Evolutionary conservation across 257 asterid genomes (phyloP), one percentile per base, ranked within the genome.

Genomic region (Salvia hispanica): DNA sequence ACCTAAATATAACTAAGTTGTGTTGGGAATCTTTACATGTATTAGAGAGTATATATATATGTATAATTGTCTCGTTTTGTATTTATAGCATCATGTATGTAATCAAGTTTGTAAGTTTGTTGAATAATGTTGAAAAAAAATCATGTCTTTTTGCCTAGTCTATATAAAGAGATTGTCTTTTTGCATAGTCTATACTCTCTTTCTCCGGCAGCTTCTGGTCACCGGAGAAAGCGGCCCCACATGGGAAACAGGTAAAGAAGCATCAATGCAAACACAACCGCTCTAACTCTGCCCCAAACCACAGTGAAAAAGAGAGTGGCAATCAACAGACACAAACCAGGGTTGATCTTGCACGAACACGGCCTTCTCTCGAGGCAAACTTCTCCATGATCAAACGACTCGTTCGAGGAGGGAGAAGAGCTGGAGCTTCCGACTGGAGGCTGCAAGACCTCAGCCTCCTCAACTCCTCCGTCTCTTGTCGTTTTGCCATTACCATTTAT

Each of bases 281-380:
- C 82, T 45, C 67, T 72, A 52, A 7, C 25, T 72, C 58, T 76
- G 2, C 84, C 84, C 53, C 74, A 75, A 4, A 72, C 45, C 46
- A 64, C 42, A 34, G 72, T 72, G 45, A 42, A 72, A 39, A 25
- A 79, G n/a, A 25, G 66, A 68, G 14, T 59, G 50, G 46, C 74
- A 63, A n/a, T 72, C 51, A 63, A 55, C 46, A 75, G 63, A 66
- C 67, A 72, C 14, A 52, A 66, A 39, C 66, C 74, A 7, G 57
- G 54, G 15, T 40, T 64, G 16, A 2, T 16, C 15, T 13, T 47
- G 15, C 55, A 40, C 7, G 74, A 63, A 50, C 57, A 56, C 59
- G 66, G 37, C 52, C 61, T 53, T 40, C 7, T 55, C 3, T 28
- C 44, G 25, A 37, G 47, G 53, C 47, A 42, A 43, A 59, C 18